A percentile compares a stretch with the other conserved stretches of the same genome.
Evolutionary conservation across 768 basidiomycete genomes (phyloP).

Genomic region (Hypholoma sublateritium): DNA sequence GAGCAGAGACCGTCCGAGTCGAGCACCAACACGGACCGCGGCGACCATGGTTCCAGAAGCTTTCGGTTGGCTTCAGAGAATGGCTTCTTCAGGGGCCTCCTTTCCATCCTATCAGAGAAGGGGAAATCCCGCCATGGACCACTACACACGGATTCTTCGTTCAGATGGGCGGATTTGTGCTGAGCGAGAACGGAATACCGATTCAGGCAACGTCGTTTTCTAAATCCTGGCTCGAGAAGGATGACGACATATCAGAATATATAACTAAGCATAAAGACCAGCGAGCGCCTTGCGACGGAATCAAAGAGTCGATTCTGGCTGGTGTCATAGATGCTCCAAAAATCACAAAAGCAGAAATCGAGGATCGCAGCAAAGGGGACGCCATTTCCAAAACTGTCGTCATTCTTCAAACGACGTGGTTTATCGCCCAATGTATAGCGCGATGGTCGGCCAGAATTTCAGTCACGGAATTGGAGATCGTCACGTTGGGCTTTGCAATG

Average conservation of each 20-base stretch:
- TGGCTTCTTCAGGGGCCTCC: too few relatives aligned
- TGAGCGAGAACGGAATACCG: slow-evolving; percentile 19
- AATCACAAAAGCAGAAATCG: slow-evolving; percentile 20
- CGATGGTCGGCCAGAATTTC: slow-evolving; percentile 23
- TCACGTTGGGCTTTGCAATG: slow-evolving; percentile 32
- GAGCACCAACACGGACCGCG: not conserved
- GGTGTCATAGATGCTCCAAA: slow-evolving; percentile 9
- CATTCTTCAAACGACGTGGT: slow-evolving; percentile 34
- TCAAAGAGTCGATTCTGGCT: not conserved
- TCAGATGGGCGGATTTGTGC: slow-evolving; percentile 21
- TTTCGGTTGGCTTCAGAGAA: too few relatives aligned
- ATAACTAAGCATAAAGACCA: not conserved
- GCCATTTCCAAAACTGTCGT: slow-evolving; percentile 32
- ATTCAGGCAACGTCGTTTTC: not conserved
- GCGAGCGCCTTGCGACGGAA: slow-evolving; percentile 8
- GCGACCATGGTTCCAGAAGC: not conserved
- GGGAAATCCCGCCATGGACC: slow-evolving; percentile 8
- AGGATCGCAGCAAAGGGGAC: slow-evolving; percentile 32
- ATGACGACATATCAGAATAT: not conserved
- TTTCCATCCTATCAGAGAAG: not conserved
- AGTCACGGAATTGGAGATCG: slow-evolving; percentile 34
- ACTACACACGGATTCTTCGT: slow-evolving; percentile 17
- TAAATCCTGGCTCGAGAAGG: too few relatives aligned
- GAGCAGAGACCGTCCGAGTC: too few relatives aligned
- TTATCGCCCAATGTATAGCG: slow-evolving; percentile 28